Evolutionary conservation across 2,329 filamentous ascomycete genomes (phyloP).

Genomic region (Claviceps paspali): DNA sequence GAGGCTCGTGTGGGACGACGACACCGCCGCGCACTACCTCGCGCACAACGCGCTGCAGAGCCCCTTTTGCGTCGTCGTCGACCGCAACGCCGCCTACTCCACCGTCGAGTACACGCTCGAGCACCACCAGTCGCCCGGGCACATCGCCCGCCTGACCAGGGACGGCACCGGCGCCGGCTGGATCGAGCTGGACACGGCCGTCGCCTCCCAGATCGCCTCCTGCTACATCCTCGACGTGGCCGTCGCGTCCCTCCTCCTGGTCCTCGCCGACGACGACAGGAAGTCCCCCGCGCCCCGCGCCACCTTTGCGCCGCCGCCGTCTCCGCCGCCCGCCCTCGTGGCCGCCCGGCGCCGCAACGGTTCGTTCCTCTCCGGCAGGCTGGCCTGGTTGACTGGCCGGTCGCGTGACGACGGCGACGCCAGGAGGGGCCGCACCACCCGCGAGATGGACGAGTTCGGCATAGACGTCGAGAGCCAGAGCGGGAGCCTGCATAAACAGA

Average conservation of each 20-base stretch:
- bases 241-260: constrained; percentile 42
- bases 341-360: too few relatives aligned
- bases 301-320: constrained; percentile 44
- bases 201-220: constrained; percentile 42
- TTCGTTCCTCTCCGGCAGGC: too few relatives aligned
- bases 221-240: constrained; percentile 50
- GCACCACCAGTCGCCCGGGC: constrained; percentile 45
- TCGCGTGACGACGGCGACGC: constrained; percentile 6
- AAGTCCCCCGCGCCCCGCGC: constrained; percentile 27
- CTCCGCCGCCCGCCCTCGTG: too few relatives aligned
- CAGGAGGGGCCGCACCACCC: constrained; percentile 20
- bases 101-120: constrained; percentile 50
- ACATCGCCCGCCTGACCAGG: constrained; percentile 43
- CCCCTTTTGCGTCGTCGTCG: constrained; percentile 45
- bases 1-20: constrained; percentile 55
- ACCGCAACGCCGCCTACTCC: constrained; percentile 42
- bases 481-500: constrained; percentile 24
- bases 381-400: too few relatives aligned
- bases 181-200: constrained; percentile 45
- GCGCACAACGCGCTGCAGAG: constrained; percentile 47
- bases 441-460: constrained; percentile 41
- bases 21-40: constrained; percentile 43
- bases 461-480: constrained; percentile 49
- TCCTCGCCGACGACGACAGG: constrained; percentile 41
- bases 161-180: constrained; percentile 44